phyloP scores from a whole-genome alignment of 2,329 filamentous ascomycete genomes.

The Arthrobotrys pseudoclavata region DNA sequence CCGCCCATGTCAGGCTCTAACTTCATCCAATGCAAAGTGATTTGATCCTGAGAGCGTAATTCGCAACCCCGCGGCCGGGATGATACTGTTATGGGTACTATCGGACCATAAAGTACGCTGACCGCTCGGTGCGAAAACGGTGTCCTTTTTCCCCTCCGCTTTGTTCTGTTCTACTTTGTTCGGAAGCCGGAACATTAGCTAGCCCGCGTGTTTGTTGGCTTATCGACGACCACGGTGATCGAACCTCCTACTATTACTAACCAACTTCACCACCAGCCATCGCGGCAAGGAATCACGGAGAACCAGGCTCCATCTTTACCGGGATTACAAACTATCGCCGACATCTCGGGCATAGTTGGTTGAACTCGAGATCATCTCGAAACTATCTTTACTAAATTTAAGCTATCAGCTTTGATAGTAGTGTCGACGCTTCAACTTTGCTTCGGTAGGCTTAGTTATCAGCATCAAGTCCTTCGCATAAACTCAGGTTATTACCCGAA shows the following conservation, averaged over 20 bases:
- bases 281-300: constrained; percentile 29
- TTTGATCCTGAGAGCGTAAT: neutral
- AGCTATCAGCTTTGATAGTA: constrained; percentile 4
- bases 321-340: neutral
- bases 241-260: constrained; percentile 8
- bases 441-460: constrained; percentile 23
- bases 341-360: neutral
- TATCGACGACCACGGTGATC: constrained; percentile 23
- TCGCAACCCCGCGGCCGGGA: neutral
- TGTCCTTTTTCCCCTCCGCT: constrained; percentile 9
- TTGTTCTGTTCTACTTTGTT: neutral
- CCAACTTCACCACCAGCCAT: constrained; percentile 20
- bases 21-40: no score
- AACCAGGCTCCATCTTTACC: constrained; percentile 29
- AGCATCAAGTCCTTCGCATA: constrained; percentile 26
- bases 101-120: constrained; percentile 18
- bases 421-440: constrained; percentile 23
- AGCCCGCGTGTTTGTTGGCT: constrained; percentile 8
- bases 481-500: constrained; percentile 42
- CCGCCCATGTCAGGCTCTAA: neutral
- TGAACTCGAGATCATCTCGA: constrained; percentile 6
- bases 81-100: neutral
- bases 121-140: constrained; percentile 21
- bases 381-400: constrained; percentile 16
- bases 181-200: constrained; percentile 21